Evolutionary conservation across 2,329 filamentous ascomycete species (phyloP).

Genomic region (Thelonectria olida): DNA sequence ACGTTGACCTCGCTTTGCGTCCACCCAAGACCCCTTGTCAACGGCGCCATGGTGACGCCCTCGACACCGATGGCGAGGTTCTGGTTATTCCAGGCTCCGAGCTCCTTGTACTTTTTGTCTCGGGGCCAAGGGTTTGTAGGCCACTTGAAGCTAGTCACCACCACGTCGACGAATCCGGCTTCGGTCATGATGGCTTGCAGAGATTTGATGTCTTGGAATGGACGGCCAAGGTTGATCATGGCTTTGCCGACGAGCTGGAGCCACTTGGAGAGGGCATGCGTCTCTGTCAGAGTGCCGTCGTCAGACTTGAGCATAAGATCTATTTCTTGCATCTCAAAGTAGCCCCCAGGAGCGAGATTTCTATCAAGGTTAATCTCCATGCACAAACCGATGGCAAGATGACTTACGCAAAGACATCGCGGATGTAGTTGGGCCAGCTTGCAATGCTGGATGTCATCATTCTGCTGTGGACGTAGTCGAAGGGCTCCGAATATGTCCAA

Average conservation of each 20-base stretch:
- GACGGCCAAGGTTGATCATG: constrained; percentile 21
- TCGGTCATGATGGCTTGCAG: constrained; percentile 15
- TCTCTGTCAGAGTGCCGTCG: constrained; percentile 28
- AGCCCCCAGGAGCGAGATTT: constrained; percentile 31
- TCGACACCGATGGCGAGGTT: background rate
- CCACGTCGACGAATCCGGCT: constrained; percentile 5
- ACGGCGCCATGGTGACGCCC: background rate
- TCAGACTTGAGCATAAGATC: constrained; percentile 24
- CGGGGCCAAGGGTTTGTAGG: constrained; percentile 18
- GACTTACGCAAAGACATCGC: too few relatives aligned
- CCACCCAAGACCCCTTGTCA: constrained; percentile 20
- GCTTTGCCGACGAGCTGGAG: constrained; percentile 21
- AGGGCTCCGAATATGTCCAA: background rate
- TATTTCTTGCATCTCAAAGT: constrained; percentile 31
- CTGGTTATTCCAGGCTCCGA: constrained; percentile 9
- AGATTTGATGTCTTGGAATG: background rate
- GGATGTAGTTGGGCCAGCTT: background rate
- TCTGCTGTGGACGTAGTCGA: constrained; percentile 13
- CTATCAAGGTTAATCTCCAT: background rate
- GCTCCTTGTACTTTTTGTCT: constrained; percentile 11
- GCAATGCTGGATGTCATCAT: constrained; percentile 8
- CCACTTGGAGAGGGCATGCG: constrained; percentile 28
- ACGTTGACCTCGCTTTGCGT: background rate
- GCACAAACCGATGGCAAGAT: too few relatives aligned
- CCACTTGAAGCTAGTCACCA: constrained; percentile 2